Conservation (phyloP, 768 basidiomycete species). For the Naganishia vaughanmartiniae region DNA sequence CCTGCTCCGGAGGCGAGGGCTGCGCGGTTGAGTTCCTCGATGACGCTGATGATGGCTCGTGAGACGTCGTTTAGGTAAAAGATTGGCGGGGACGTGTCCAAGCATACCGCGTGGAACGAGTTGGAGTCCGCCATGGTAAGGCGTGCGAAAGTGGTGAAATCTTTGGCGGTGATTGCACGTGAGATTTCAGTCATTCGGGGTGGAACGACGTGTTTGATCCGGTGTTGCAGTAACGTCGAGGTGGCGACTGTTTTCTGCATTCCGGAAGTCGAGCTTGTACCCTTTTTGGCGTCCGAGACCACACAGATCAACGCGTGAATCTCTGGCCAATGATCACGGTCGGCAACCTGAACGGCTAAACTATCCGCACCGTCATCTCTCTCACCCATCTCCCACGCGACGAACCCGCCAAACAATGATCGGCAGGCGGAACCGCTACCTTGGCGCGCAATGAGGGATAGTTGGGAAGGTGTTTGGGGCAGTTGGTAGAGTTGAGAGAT, state of each 20-base stretch:
- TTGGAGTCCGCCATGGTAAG: conserved; percentile 98
- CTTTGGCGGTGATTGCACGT: conserved; percentile 70
- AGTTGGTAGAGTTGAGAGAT: conserved; percentile 82
- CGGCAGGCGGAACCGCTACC: conserved; percentile 97
- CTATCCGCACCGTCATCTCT: conserved; percentile 74
- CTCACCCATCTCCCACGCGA: conserved; percentile 84
- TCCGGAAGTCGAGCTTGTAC: conserved; percentile 86
- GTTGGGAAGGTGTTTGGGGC: conserved; percentile 69
- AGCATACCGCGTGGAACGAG: conserved; percentile 95
- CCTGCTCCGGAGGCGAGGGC: conserved; percentile 61
- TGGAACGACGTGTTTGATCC: conserved; percentile 82
- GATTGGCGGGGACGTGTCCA: conserved; percentile 95
- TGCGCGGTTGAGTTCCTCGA: conserved; percentile 89
- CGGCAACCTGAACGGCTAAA: conserved; percentile 79
- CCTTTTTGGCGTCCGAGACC: conserved; percentile 93
- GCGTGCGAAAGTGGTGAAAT: conserved; percentile 83
- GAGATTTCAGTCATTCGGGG: conserved; percentile 76
- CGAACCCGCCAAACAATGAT: conserved; percentile 94
- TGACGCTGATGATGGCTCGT: conserved; percentile 81
- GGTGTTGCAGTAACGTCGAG: conserved; percentile 78
- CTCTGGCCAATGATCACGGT: conserved; percentile 84
- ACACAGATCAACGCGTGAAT: conserved; percentile 97
- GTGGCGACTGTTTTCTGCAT: conserved; percentile 99
- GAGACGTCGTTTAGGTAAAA: conserved; percentile 99
- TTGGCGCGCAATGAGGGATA: conserved; percentile 92